A percentile compares a stretch with the other conserved stretches of the same genome.
Evolutionary conservation across 495 filamentous ascomycete species (phyloP).

Genomic region (Oidiodendron maius): DNA sequence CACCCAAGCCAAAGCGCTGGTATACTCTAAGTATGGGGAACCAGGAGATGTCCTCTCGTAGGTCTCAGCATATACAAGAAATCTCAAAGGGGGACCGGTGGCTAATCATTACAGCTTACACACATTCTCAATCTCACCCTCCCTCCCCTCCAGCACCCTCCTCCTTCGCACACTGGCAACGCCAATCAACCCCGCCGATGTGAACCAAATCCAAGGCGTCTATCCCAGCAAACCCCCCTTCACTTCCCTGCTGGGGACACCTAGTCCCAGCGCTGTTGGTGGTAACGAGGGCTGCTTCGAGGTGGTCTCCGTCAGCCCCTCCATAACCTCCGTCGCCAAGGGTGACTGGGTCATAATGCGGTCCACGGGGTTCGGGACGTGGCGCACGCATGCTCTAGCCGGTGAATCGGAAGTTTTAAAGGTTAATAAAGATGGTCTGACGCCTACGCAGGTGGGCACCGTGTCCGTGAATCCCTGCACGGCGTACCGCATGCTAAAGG

Average conservation of each 20-base stretch:
- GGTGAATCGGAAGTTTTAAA: slow-evolving; percentile 56
- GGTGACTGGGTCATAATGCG: slow-evolving; percentile 95
- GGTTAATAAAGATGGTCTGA: slow-evolving; percentile 64
- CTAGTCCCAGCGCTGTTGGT: slow-evolving; percentile 62
- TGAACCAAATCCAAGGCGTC: slow-evolving; percentile 91
- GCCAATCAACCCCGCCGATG: slow-evolving; percentile 94
- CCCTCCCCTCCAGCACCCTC: slow-evolving; percentile 66
- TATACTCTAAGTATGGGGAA: slow-evolving; percentile 80
- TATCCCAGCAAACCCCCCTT: slow-evolving; percentile 82
- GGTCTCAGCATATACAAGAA: slow-evolving; percentile 11
- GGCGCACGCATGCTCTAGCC: slow-evolving; percentile 83
- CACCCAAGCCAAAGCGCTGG: slow-evolving; percentile 89
- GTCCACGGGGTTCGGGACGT: slow-evolving; percentile 75
- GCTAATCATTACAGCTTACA: slow-evolving; percentile 50
- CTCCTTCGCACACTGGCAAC: slow-evolving; percentile 66
- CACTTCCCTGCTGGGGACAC: slow-evolving; percentile 64
- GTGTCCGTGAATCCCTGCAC: slow-evolving; percentile 89
- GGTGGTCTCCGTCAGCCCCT: slow-evolving; percentile 58
- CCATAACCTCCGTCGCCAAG: slow-evolving; percentile 41
- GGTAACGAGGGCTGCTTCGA: slow-evolving; percentile 95
- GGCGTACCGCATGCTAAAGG: slow-evolving; percentile 85
- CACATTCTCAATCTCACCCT: slow-evolving; percentile 73
- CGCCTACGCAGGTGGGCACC: slow-evolving; percentile 69
- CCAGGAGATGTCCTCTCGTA: slow-evolving; percentile 75
- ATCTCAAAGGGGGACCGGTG: background rate